Conservation (phyloP, 306 rosid genomes). For the Styphnolobium japonicum region DNA sequence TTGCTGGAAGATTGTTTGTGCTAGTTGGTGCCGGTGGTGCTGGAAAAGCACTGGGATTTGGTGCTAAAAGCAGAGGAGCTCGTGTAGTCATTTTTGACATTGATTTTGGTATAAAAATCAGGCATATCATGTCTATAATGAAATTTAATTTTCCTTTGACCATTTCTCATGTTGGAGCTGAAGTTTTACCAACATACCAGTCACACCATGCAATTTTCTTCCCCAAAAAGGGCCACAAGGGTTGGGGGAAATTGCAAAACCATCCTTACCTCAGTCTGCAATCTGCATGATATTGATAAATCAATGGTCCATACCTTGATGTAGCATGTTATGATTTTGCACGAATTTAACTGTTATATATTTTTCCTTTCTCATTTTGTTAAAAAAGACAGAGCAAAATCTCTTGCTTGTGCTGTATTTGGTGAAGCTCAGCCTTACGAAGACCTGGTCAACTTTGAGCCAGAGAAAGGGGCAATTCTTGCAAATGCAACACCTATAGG, state of each 20-base stretch:
- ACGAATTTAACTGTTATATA: background rate
- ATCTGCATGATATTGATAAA: background rate
- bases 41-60: conserved; percentile 51
- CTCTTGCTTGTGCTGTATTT: conserved; percentile 43
- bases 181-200: background rate
- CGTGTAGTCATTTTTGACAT: conserved; percentile 45
- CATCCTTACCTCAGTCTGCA: background rate
- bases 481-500: conserved; percentile 59
- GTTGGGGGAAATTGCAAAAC: too few species aligned
- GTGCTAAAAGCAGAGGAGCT: conserved; percentile 50
- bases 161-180: background rate
- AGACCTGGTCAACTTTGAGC: conserved; percentile 37
- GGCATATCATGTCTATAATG: background rate
- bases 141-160: background rate
- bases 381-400: conserved; percentile 40
- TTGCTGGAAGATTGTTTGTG: conserved; percentile 41
- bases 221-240: background rate
- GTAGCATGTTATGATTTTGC: background rate
- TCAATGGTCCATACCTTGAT: background rate
- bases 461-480: conserved; percentile 49
- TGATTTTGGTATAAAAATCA: conserved; percentile 39
- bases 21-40: conserved; percentile 59
- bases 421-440: conserved; percentile 41
- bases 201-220: background rate
- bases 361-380: background rate